Evolutionary conservation across 768 basidiomycete genomes (phyloP).

Genomic region (Russula foetens): DNA sequence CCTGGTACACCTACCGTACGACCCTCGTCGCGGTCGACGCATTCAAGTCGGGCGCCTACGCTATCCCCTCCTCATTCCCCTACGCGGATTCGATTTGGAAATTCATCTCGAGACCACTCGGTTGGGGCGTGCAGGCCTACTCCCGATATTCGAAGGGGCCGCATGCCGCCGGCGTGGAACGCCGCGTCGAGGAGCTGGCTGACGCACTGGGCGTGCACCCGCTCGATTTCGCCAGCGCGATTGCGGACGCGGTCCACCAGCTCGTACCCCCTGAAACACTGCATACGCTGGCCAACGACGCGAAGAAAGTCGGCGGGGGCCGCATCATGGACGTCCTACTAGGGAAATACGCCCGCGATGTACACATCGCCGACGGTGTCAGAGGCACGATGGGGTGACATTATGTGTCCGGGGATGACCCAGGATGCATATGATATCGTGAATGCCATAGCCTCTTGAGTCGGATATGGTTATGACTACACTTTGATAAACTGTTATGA

Average conservation of each 20-base stretch:
- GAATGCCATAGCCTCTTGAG: neutral
- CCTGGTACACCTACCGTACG: slow-evolving; percentile 11
- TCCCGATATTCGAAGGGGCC: neutral
- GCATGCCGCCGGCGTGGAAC: slow-evolving; percentile 35
- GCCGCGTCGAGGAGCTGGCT: slow-evolving; percentile 51
- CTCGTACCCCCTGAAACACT: slow-evolving; percentile 54
- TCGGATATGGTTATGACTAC: neutral
- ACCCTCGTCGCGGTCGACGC: neutral
- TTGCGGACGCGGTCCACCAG: slow-evolving; percentile 50
- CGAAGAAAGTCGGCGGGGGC: slow-evolving; percentile 35
- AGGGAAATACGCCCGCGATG: neutral
- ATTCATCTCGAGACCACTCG: neutral
- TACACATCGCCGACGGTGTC: neutral
- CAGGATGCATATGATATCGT: neutral
- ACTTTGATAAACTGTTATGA: neutral
- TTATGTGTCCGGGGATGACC: neutral
- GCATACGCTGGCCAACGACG: slow-evolving; percentile 38
- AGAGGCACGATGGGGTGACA: neutral
- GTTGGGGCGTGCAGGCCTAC: neutral
- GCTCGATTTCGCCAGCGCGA: slow-evolving; percentile 52
- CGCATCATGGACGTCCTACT: slow-evolving; percentile 1
- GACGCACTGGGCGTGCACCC: slow-evolving; percentile 53
- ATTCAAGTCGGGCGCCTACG: neutral
- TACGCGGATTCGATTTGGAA: neutral
- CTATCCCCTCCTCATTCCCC: neutral